Evolutionary conservation across 1,139 yeast genomes (phyloP).

Genomic region (Taphrina deformans): DNA sequence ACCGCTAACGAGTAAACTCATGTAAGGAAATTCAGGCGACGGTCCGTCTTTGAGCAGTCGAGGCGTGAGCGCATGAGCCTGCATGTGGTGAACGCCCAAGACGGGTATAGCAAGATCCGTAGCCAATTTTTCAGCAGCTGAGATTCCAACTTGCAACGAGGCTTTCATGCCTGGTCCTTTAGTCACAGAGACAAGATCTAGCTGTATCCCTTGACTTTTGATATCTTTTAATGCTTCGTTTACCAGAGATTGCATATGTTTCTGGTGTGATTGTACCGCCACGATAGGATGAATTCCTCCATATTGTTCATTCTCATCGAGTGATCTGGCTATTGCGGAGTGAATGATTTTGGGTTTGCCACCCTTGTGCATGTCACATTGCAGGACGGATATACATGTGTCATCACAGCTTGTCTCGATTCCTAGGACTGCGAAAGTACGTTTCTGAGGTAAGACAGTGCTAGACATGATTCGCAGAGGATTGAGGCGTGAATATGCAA

Average conservation of each 20-base stretch:
- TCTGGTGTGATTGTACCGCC: conserved; percentile 79
- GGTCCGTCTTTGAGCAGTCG: conserved; percentile 53
- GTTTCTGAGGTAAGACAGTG: conserved; percentile 46
- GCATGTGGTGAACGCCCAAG: conserved; percentile 93
- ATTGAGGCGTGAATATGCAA: not conserved
- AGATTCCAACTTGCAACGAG: conserved; percentile 76
- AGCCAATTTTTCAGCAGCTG: conserved; percentile 79
- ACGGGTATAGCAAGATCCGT: conserved; percentile 75
- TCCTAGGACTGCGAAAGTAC: conserved; percentile 52
- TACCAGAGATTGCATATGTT: conserved; percentile 54
- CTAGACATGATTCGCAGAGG: not conserved
- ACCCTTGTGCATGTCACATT: conserved; percentile 49
- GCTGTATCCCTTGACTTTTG: conserved; percentile 43
- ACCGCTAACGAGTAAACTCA: conserved; percentile 82
- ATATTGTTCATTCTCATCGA: conserved; percentile 57
- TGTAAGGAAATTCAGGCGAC: conserved; percentile 68
- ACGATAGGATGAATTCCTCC: conserved; percentile 91
- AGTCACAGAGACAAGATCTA: conserved; percentile 84
- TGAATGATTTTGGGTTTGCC: conserved; percentile 58
- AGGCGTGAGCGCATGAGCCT: conserved; percentile 77
- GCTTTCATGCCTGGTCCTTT: conserved; percentile 98
- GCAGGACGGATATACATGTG: conserved; percentile 75
- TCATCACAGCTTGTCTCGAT: conserved; percentile 96
- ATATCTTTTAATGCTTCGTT: conserved; percentile 45
- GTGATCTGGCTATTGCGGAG: conserved; percentile 51